Base-by-base conservation (phyloP, 2,329 filamentous ascomycete genomes). In the Fusarium euwallaceae region DNA sequence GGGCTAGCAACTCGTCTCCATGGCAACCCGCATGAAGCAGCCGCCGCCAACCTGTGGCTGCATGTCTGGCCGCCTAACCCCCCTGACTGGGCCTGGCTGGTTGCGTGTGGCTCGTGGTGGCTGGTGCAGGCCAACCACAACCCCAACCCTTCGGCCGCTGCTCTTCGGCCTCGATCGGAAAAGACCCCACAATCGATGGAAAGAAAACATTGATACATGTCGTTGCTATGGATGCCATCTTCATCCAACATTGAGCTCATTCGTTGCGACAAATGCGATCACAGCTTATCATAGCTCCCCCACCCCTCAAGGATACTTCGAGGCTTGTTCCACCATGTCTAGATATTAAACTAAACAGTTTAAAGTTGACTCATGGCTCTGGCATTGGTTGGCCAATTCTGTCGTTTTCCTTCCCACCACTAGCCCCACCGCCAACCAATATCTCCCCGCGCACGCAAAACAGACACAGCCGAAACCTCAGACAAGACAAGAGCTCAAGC, bases 21-120 rank as follows among this genome's bases (percentile, higher is more conserved):
- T 76, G 70, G 73, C 73, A 75, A 76, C 72, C 36, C 20, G 36
- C 51, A 43, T 64, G 51, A 43, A 36, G 48, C 61, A 64, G 51
- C 36, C 27, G 51, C 62, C 51, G 45, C 62, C 29, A 39, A 37
- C 48, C 48, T 58, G 62, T 58, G 62, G 62, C 70, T 61, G 64
- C 67, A 70, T 67, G 43, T 22, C 60, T 27, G 67, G 59, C 56
- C 65, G 64, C 65, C 43, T 58, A 17, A 29, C 24, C 48, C 48
- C 48, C 48, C 48, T 53, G 48, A 53, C 16, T 37, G 56, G 56
- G 56, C 56, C 56, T 6, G 36, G 22, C 34, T 59, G 36, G 20
- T 59, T 16, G 56, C 32, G 14, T 75, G 72, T 74, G 72, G 72
- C 72, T 75, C 60, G 24, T 41, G 64, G 72, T 74, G 72, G 72